phyloP scores from a whole-genome alignment of 2,329 filamentous ascomycete species.

The Colletotrichum zoysiae region DNA sequence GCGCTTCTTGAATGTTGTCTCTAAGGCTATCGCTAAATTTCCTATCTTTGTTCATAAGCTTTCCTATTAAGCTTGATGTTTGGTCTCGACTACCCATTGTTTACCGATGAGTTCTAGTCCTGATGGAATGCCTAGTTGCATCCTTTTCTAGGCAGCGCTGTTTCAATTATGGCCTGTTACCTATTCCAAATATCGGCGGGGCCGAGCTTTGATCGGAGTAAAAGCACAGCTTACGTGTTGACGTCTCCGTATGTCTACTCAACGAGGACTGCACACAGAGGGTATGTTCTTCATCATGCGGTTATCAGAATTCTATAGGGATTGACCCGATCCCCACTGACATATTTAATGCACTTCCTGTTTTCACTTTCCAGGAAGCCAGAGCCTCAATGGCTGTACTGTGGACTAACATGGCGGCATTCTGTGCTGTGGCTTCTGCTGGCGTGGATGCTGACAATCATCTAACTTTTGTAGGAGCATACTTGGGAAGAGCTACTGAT shows the following conservation, averaged over 20 bases:
- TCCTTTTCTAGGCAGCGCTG: background rate
- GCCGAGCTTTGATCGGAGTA: too few relatives aligned
- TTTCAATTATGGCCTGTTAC: background rate
- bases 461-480: background rate
- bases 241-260: too few relatives aligned
- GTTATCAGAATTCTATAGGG: conserved; percentile 8
- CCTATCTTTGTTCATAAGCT: background rate
- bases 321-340: background rate
- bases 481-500: conserved; percentile 40
- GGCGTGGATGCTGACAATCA: background rate
- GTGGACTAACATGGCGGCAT: conserved; percentile 44
- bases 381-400: conserved; percentile 35
- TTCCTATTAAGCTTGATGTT: background rate
- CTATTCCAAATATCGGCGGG: too few relatives aligned
- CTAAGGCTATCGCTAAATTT: background rate
- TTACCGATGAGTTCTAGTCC: background rate
- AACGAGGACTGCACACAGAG: background rate
- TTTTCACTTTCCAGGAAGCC: conserved; percentile 30
- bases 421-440: conserved; percentile 44
- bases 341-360: background rate
- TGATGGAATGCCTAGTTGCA: background rate
- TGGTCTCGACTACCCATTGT: background rate
- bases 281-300: conserved; percentile 43
- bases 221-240: too few relatives aligned
- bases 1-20: background rate